phyloP scores from a whole-genome alignment of 805 yeast species.

The Myxozyma nipponensis region DNA sequence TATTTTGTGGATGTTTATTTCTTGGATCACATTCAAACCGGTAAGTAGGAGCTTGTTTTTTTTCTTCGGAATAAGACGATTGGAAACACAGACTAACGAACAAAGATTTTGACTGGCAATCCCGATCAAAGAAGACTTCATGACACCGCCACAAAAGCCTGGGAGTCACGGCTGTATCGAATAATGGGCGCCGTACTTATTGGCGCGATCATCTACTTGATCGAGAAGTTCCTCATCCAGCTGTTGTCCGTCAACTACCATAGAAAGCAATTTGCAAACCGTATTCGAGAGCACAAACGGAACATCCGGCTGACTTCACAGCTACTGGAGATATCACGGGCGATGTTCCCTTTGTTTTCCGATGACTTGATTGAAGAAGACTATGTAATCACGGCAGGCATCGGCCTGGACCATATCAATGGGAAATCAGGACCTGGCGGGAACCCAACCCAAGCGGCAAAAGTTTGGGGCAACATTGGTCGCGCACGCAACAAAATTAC shows the following conservation, averaged over 20 bases:
- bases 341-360: conserved; percentile 37
- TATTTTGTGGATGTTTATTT: conserved; percentile 37
- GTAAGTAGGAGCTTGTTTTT: conserved; percentile 1
- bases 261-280: conserved; percentile 38
- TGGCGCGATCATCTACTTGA: conserved; percentile 37
- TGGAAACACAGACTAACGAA: too few species aligned
- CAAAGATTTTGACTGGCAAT: conserved; percentile 21
- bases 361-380: conserved; percentile 40
- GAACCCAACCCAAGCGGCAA: conserved; percentile 8
- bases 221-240: conserved; percentile 40
- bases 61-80: too few species aligned
- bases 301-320: conserved; percentile 32
- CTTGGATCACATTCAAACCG: conserved; percentile 37
- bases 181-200: conserved; percentile 40
- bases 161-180: conserved; percentile 39
- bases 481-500: conserved; percentile 11
- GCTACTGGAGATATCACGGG: conserved; percentile 36
- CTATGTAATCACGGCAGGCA: conserved; percentile 31
- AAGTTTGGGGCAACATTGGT: conserved; percentile 11
- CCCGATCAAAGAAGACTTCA: conserved; percentile 14
- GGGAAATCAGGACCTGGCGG: not conserved
- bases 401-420: conserved; percentile 11
- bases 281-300: conserved; percentile 40
- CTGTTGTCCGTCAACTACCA: conserved; percentile 41
- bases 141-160: conserved; percentile 29